Conservation (phyloP, 257 asterid genomes). For the Solanum chiquidenum region DNA sequence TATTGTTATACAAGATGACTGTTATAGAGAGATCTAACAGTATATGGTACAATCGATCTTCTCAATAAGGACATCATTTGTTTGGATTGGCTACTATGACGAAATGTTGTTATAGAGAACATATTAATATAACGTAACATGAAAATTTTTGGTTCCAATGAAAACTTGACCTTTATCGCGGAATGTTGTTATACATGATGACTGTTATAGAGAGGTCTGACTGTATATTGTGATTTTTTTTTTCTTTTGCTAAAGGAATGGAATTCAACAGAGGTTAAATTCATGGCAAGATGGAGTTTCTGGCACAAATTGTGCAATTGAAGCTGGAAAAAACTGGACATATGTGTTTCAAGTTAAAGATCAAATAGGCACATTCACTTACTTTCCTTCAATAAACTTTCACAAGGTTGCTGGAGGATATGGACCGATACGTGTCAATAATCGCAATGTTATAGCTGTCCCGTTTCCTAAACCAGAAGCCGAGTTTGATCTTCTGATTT, state of each 20-base stretch:
- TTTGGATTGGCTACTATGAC: background rate
- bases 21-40: background rate
- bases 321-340: constrained; percentile 55
- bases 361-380: constrained; percentile 51
- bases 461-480: constrained; percentile 53
- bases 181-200: background rate
- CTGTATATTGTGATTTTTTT: background rate
- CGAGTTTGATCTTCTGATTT: constrained; percentile 55
- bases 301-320: constrained; percentile 58
- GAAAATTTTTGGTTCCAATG: background rate
- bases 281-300: constrained; percentile 81
- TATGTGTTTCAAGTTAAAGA: constrained; percentile 44
- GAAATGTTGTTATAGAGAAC: background rate
- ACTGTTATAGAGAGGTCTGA: background rate
- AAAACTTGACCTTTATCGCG: background rate
- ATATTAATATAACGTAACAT: background rate
- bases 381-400: constrained; percentile 44
- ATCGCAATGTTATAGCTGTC: constrained; percentile 32
- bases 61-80: background rate
- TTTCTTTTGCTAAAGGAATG: constrained; percentile 34
- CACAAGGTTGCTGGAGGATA: constrained; percentile 61
- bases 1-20: fast-evolving
- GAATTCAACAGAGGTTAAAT: constrained; percentile 58
- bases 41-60: background rate
- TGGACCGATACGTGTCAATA: constrained; percentile 56